Conservation (phyloP, 2,329 filamentous ascomycete species). For the Aureobasidium melanogenum region DNA sequence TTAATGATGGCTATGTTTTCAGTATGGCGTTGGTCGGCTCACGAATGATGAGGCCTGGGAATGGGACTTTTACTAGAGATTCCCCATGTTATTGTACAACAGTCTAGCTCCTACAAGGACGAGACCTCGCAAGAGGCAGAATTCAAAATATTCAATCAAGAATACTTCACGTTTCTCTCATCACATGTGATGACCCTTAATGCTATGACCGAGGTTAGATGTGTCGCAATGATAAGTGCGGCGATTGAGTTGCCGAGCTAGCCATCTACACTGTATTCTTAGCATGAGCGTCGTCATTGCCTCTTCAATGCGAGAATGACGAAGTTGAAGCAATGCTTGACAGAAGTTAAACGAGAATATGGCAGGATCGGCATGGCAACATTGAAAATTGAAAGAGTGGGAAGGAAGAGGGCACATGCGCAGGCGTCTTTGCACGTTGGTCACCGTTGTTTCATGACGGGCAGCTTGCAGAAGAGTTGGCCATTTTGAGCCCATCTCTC, state of each 20-base stretch:
- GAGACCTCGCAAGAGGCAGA: background rate
- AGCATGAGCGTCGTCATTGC: background rate
- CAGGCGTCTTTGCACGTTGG: slow-evolving; percentile 3
- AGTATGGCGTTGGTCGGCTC: slow-evolving; percentile 7
- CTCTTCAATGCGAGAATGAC: background rate
- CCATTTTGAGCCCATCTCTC: background rate
- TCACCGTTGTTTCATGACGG: slow-evolving; percentile 7
- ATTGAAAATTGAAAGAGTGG: background rate
- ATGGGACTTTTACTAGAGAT: background rate
- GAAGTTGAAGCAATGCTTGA: background rate
- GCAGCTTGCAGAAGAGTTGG: background rate
- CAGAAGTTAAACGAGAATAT: background rate
- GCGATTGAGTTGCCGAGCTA: background rate
- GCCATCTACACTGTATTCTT: slow-evolving; percentile 1
- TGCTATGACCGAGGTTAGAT: background rate
- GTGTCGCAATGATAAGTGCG: background rate
- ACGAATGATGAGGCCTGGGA: background rate
- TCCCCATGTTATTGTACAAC: background rate
- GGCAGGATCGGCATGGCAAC: background rate
- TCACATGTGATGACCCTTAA: background rate
- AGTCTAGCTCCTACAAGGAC: background rate
- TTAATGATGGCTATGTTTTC: background rate
- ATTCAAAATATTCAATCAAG: background rate
- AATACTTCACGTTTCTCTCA: background rate
- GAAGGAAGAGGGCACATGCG: background rate